These are phyloP conservation scores for Rhodamnia rubescens DNA, from an alignment of 345 rosid species.

Conservation along the genomic window DNA sequence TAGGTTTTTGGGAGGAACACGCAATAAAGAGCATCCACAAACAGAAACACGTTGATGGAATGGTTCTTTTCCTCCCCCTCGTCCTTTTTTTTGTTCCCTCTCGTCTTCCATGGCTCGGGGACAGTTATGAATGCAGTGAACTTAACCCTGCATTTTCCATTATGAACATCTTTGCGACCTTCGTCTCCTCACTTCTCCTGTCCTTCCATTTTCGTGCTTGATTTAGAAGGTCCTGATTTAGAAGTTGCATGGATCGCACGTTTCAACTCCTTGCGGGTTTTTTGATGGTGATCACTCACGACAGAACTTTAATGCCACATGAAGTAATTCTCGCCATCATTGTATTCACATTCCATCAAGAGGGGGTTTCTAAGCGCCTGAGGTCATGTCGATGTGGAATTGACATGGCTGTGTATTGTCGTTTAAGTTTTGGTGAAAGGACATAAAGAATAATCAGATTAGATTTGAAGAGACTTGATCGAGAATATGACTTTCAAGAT, in stretches of 20 bases:
- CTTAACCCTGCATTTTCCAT: background rate
- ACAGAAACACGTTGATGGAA: background rate
- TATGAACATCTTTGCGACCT: background rate
- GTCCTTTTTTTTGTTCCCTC: background rate
- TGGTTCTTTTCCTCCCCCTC: background rate
- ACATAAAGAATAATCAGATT: background rate
- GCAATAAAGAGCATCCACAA: background rate
- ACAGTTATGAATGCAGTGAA: background rate
- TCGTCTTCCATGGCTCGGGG: background rate
- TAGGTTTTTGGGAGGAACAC: background rate
- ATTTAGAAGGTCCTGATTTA: background rate
- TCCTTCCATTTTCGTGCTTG: background rate
- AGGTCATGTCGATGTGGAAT: background rate
- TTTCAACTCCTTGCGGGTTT: background rate
- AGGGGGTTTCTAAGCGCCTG: background rate
- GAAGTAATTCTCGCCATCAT: background rate
- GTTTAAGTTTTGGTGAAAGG: background rate
- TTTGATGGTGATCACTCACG: background rate
- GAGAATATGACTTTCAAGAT: background rate
- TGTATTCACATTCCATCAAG: background rate
- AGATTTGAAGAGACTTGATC: background rate
- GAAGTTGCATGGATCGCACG: background rate
- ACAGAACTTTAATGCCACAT: background rate
- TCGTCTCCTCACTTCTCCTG: background rate
- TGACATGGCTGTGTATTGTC: background rate